Evolutionary conservation across 306 rosid species (phyloP).

Genomic region (Quercus suber): DNA sequence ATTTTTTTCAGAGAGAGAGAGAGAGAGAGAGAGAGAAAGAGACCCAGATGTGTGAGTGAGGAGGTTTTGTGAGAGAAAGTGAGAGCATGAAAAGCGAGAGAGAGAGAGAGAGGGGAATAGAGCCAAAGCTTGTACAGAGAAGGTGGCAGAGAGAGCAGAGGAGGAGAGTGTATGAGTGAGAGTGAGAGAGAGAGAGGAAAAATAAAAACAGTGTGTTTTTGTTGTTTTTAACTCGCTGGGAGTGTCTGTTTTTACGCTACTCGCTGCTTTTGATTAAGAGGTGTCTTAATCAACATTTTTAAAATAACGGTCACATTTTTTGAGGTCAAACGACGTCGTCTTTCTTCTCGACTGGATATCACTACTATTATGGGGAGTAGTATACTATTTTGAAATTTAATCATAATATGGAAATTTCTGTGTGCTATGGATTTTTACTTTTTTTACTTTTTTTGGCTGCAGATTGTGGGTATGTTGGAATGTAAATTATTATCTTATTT

Average conservation of each 20-base stretch:
- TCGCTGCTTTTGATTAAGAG: slow-evolving; percentile 28
- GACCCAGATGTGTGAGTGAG: not conserved
- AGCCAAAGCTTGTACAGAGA: slow-evolving; percentile 4
- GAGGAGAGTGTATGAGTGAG: not conserved
- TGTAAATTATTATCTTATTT: too few relatives aligned
- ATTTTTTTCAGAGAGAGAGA: slow-evolving; percentile 17
- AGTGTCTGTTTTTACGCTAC: not conserved
- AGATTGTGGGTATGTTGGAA: too few relatives aligned
- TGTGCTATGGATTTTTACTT: too few relatives aligned
- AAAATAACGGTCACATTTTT: slow-evolving; percentile 65
- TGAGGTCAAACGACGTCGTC: slow-evolving; percentile 30
- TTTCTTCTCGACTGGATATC: not conserved
- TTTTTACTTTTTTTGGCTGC: too few relatives aligned
- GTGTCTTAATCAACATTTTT: slow-evolving; percentile 25
- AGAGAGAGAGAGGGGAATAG: not conserved
- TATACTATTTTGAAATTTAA: too few relatives aligned
- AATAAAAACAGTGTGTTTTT: too few relatives aligned
- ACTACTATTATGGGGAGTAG: too few relatives aligned
- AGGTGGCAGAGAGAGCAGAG: slow-evolving; percentile 14
- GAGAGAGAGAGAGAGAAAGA: not conserved
- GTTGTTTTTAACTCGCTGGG: slow-evolving; percentile 30
- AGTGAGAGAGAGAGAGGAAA: too few relatives aligned
- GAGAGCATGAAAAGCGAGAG: slow-evolving; percentile 8
- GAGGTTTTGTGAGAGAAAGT: not conserved
- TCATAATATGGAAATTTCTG: too few relatives aligned